Conservation (phyloP, 228 moss, liverwort and hornwort genomes). For the Sphagnum magellanicum region DNA sequence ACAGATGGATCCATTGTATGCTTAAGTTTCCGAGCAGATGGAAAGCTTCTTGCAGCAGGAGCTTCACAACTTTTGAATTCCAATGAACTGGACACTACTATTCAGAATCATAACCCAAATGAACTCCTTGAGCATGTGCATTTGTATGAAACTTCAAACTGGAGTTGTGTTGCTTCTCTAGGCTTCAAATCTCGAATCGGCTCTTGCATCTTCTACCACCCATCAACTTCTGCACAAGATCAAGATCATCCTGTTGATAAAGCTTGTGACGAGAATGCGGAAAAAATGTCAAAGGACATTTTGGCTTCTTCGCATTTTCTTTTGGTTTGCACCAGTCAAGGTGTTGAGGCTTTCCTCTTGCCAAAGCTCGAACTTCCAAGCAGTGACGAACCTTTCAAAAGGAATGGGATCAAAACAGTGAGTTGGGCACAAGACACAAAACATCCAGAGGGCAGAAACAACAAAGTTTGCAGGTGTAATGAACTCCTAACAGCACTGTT, state of each 20-base stretch:
- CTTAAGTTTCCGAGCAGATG: slow-evolving; percentile 33
- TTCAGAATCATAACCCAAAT: neutral
- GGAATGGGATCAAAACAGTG: slow-evolving; percentile 16
- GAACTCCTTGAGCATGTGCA: slow-evolving; percentile 13
- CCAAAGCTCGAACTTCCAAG: slow-evolving; percentile 16
- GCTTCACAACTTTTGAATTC: slow-evolving; percentile 7
- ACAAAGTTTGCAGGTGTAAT: neutral
- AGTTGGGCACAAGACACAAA: slow-evolving; percentile 8
- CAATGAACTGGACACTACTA: neutral
- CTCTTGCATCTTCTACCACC: slow-evolving; percentile 30
- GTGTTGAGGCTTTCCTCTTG: slow-evolving; percentile 33
- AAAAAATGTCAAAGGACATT: neutral
- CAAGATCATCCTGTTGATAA: neutral
- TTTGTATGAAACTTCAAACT: slow-evolving; percentile 26
- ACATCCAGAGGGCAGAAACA: neutral
- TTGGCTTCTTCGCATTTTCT: slow-evolving; percentile 20
- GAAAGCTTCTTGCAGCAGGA: slow-evolving; percentile 24
- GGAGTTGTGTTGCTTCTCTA: slow-evolving; percentile 22
- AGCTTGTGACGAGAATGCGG: neutral
- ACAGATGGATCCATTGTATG: slow-evolving; percentile 19
- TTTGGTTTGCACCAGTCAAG: slow-evolving; percentile 25
- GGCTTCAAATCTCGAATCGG: slow-evolving; percentile 19
- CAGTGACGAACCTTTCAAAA: neutral
- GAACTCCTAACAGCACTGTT: too few relatives aligned
- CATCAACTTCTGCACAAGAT: slow-evolving; percentile 10